phyloP scores from a whole-genome alignment of 192 early-diverging fungal genomes.

The Paraglomus occultum region DNA sequence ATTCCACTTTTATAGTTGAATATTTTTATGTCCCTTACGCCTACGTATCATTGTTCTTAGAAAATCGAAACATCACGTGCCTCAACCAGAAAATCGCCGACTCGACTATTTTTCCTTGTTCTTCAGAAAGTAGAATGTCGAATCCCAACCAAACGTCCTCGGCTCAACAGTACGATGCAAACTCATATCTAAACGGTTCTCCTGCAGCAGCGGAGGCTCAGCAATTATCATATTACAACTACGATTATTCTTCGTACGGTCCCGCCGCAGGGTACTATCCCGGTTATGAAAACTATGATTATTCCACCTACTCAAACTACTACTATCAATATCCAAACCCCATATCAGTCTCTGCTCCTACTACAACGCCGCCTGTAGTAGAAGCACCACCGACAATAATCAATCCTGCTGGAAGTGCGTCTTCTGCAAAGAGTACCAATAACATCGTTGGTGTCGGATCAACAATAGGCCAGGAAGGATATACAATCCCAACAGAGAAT shows the following conservation, averaged over 20 bases:
- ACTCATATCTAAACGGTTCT: not conserved
- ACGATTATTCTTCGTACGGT: slow-evolving; percentile 6
- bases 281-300: not conserved
- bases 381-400: slow-evolving; percentile 21
- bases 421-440: not conserved
- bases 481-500: slow-evolving; percentile 4
- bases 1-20: too few relatives aligned
- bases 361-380: slow-evolving; percentile 18
- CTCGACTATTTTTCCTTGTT: too few relatives aligned
- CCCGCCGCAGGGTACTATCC: not conserved
- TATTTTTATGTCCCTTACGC: too few relatives aligned
- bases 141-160: not conserved
- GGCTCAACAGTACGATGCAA: slow-evolving; percentile 5
- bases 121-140: not conserved
- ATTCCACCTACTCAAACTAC: slow-evolving; percentile 7
- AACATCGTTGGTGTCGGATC: not conserved
- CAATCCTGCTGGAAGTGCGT: not conserved
- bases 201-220: not conserved
- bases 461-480: not conserved
- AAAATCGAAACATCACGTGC: too few relatives aligned
- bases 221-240: slow-evolving; percentile 13
- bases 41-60: too few relatives aligned
- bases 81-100: too few relatives aligned
- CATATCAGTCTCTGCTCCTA: not conserved
- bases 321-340: slow-evolving; percentile 4